Evolutionary conservation across 2,329 filamentous ascomycete species (phyloP), one percentile per base, ranked within the genome.

Genomic region (Cladophialophora immunda): DNA sequence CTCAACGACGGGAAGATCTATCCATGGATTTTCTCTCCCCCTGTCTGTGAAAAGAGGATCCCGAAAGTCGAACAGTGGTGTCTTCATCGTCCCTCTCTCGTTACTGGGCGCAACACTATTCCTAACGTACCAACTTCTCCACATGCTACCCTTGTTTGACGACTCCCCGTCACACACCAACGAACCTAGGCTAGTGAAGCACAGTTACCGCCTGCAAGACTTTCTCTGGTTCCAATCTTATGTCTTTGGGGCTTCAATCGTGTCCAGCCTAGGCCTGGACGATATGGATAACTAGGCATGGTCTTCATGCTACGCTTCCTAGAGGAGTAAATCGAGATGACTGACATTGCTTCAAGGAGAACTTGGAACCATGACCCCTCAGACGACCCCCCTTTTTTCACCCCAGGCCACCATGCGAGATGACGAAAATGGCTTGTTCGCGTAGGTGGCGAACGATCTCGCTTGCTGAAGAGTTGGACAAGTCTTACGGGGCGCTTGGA

Each of bases 371-470:
- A 45, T 45, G 38, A 45, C 45, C 45, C 45, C 45, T 55, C 52
- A 11, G 50, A 4, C 22, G 29, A 5, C 50, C 52, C 52, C 38
- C 38, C n/a, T n/a, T 41, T 41, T 41, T 55, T 55, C 17, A 13
- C 27, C 13, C 52, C 30, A 3, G 15, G 22, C 27, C 52, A 27
- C n/a, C 19, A 30, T 55, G 52, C 52, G 19, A 34, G 52, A 34
- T 55, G 52, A 55, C 25, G 52, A 55, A 55, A 32, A 25, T 30
- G 52, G 27, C 27, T 30, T 34, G 27, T n/a, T 30, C 52, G 52
- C 27, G 11, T 55, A 30, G 7, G 17, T 30, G 19, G 27, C 19
- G 32, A 36, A 9, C 53, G 32, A 32, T 19, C 50, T 32, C 29
- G 50, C 50, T 29, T 54, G 50, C 22, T 54, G 50, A 19, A 3